Conservation (phyloP, 2,329 filamentous ascomycete genomes). For the Ophiocordyceps robertsii region DNA sequence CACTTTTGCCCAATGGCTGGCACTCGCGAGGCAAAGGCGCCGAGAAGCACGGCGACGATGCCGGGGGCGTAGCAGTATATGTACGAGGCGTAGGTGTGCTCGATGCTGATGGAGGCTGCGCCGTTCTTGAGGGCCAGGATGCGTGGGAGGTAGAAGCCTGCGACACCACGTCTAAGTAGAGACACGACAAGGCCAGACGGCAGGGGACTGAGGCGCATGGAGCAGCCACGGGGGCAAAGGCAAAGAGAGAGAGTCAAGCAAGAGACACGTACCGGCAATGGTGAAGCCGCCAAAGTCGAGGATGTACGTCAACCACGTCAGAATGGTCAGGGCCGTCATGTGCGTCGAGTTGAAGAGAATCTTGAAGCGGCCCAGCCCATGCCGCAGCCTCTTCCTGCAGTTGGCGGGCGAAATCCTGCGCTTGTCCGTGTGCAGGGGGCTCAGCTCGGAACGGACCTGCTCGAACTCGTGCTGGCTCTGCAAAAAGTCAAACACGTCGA, state of each 20-base stretch:
- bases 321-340: constrained; percentile 20
- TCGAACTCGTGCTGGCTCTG: constrained; percentile 8
- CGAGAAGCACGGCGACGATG: constrained; percentile 34
- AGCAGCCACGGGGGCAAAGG: too few species aligned
- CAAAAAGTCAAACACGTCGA: constrained; percentile 20
- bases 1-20: constrained; percentile 24
- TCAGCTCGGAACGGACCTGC: background rate
- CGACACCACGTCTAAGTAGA: background rate
- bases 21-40: constrained; percentile 24
- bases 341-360: constrained; percentile 18
- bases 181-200: too few species aligned
- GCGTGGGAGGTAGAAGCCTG: constrained; percentile 29
- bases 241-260: too few species aligned
- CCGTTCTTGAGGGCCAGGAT: constrained; percentile 40
- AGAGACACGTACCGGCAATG: constrained; percentile 14
- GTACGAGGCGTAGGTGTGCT: constrained; percentile 36
- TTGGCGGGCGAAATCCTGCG: background rate
- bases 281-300: constrained; percentile 26
- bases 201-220: too few species aligned
- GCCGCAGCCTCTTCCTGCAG: background rate
- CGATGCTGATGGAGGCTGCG: constrained; percentile 25
- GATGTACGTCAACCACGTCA: constrained; percentile 23
- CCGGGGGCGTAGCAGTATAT: constrained; percentile 40
- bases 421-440: background rate
- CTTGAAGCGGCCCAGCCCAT: constrained; percentile 13